Evolutionary conservation across 176 grass and related monocot species (phyloP), one percentile per base, ranked within the genome.

Genomic region (Rhynchospora pubera): DNA sequence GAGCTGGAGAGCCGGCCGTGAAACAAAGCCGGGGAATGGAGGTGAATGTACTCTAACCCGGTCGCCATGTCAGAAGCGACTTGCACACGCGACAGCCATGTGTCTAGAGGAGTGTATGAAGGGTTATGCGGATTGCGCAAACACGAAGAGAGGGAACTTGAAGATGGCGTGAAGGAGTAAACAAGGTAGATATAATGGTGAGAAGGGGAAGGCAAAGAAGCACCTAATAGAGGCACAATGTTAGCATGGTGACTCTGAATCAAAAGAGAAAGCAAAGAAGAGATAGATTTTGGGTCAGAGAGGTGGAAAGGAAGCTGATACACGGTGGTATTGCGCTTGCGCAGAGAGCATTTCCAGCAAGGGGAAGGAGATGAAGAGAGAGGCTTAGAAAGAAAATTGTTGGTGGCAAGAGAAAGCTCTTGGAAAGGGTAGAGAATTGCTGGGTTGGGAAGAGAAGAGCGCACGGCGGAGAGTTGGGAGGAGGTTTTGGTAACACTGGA

Each of bases 31-130:
- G 87, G 72, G 57, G 86, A 88, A 68, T 97, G 85, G 57, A 88
- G 81, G 81, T 97, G 94, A 43, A 93, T 76, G 89, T 97, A 97
- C 15, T 93, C 87, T 13, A 97, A 77, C 39, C 89, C 94, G 19
- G 93, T 69, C 0, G 91, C 87, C 10, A 97, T 39, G 74, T 97
- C 87, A n/a, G 67, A 45, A 42, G 94, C 94, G 2, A 91, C 74
- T 72, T 88, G 87, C 47, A 88, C 82, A 57, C 89, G 85, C 1
- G 89, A 87, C 55, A 87, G 11, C 85, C 91, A 91, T 1, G 91
- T 86, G 82, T 39, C 65, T 78, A 97, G 85, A 19, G 87, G 81
- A 8, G 83, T 91, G 85, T 84, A 87, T 28, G 69, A 47, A 8
- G 87, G 80, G 83, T 83, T 87, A 16, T 84, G 87, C 0, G 86